Evolutionary conservation across 2,329 filamentous ascomycete genomes (phyloP).

Genomic region (Microsporum ferrugineum): DNA sequence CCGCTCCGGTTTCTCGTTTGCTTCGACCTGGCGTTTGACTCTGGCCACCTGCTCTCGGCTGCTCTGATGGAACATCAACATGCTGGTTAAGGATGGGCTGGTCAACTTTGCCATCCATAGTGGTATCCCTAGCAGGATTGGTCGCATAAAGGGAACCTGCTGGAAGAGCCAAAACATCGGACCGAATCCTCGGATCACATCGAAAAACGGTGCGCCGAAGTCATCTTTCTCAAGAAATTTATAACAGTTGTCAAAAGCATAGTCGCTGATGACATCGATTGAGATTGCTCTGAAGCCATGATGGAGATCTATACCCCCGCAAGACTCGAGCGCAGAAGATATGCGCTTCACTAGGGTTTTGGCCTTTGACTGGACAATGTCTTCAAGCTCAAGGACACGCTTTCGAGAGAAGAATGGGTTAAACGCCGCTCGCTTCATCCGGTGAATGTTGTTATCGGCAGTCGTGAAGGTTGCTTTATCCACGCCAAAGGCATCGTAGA

Average conservation of each 20-base stretch:
- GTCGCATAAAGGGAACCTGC: slow-evolving; percentile 16
- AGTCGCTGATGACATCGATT: slow-evolving; percentile 4
- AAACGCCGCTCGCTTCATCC: slow-evolving; percentile 19
- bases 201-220: slow-evolving; percentile 17
- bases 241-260: slow-evolving; percentile 19
- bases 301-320: not conserved
- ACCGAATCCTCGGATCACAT: slow-evolving; percentile 16
- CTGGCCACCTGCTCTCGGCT: slow-evolving; percentile 3
- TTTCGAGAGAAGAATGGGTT: slow-evolving; percentile 21
- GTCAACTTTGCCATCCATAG: slow-evolving; percentile 14
- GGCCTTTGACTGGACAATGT: slow-evolving; percentile 16
- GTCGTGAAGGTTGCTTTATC: slow-evolving; percentile 24
- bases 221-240: slow-evolving; percentile 14
- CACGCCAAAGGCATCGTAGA: slow-evolving; percentile 20
- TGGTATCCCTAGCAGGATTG: slow-evolving; percentile 12
- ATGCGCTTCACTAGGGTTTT: slow-evolving; percentile 18
- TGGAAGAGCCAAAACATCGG: slow-evolving; percentile 19
- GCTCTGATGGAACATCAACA: slow-evolving; percentile 15
- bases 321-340: slow-evolving; percentile 10
- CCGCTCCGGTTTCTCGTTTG: slow-evolving; percentile 12
- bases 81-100: slow-evolving; percentile 10
- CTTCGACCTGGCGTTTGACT: slow-evolving; percentile 10
- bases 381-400: slow-evolving; percentile 15
- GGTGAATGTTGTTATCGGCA: slow-evolving; percentile 18
- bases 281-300: not conserved